These are phyloP conservation scores for Diplodia sapinea DNA, from an alignment of 2,329 filamentous ascomycete species.

Conservation along the genomic window DNA sequence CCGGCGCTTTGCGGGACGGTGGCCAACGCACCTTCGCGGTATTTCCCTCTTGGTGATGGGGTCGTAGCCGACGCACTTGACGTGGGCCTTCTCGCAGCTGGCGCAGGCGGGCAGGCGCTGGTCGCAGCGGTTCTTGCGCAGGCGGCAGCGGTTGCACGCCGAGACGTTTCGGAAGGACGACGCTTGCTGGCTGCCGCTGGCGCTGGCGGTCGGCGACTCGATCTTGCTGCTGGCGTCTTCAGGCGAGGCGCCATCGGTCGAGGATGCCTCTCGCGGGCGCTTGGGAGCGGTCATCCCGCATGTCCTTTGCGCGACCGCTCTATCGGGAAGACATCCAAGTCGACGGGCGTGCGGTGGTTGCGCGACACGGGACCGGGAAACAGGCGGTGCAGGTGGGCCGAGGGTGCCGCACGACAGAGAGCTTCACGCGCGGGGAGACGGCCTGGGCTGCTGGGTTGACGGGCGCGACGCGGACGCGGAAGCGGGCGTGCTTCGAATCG, in stretches of 20 bases:
- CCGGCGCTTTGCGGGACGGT: neutral
- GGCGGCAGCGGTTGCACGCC: slow-evolving; percentile 89
- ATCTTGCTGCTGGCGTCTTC: slow-evolving; percentile 37
- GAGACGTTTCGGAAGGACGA: slow-evolving; percentile 67
- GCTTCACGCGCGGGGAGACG: slow-evolving; percentile 15
- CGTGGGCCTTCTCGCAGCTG: slow-evolving; percentile 89
- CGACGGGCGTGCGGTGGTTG: slow-evolving; percentile 5
- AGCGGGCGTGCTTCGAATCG: slow-evolving; percentile 21
- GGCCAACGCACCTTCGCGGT: slow-evolving; percentile 66
- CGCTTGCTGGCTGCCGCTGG: slow-evolving; percentile 33
- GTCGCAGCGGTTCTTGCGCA: slow-evolving; percentile 94
- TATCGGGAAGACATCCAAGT: slow-evolving; percentile 27
- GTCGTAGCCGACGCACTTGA: slow-evolving; percentile 93
- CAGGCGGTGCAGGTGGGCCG: slow-evolving; percentile 19
- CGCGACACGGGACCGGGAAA: slow-evolving; percentile 17
- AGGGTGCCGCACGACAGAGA: slow-evolving; percentile 11
- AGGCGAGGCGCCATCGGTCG: slow-evolving; percentile 40
- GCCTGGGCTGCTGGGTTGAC: slow-evolving; percentile 19
- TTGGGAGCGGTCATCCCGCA: slow-evolving; percentile 48
- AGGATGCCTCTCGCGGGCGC: slow-evolving; percentile 47
- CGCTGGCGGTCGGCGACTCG: slow-evolving; percentile 41
- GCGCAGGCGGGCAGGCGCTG: slow-evolving; percentile 89
- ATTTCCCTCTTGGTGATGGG: slow-evolving; percentile 97
- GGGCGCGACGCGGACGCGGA: slow-evolving; percentile 22
- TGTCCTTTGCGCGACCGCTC: slow-evolving; percentile 27